Evolutionary conservation across 805 yeast species (phyloP), one percentile per base, ranked within the genome.

Genomic region (Spathaspora boniae): DNA sequence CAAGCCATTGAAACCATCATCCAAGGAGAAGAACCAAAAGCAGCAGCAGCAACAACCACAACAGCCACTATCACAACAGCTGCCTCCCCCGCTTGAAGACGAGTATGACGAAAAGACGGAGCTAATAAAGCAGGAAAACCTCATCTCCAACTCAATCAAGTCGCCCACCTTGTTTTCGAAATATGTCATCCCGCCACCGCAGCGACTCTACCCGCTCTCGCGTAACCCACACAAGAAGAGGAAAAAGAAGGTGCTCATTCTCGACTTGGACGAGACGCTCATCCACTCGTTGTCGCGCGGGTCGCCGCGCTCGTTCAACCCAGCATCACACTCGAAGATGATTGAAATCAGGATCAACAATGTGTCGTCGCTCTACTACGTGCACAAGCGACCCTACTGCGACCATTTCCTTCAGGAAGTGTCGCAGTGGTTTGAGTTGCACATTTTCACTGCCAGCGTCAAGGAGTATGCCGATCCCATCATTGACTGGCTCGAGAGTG

Each of bases 391-490:
- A 35, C 98, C 98, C 0, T 82, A 72, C 53, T 93, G 96, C 56
- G 96, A 87, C 56, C 75, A 78, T 44, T 93, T 93, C 51, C 66
- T 93, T 17, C 68, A 76, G 40, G 81, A 81, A 42, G 93, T 88
- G 6, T 69, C 82, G 34, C 77, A 78, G 48, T 91, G 97, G 97
- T 93, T 76, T 60, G 83, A 87, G 47, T 65, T 93, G 28, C 89
- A 88, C 21, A 78, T 94, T 7, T 93, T 93, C 67, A 93, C 98
- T 0, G 98, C 98, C 2, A 83, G 95, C 26, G 89, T 93, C 42
- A 78, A 80, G 56, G 96, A 87, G 54, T 93, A 93, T 52, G 98
- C 98, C 0, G 98, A 93, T 52, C 98, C 98, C 0, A 94, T 93
- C 33, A 86, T 93, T 34, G 91, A 91, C 59, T 86, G 89, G 80